Base-by-base conservation (phyloP, 805 yeast species). In the Scheffersomyces stipitis region DNA sequence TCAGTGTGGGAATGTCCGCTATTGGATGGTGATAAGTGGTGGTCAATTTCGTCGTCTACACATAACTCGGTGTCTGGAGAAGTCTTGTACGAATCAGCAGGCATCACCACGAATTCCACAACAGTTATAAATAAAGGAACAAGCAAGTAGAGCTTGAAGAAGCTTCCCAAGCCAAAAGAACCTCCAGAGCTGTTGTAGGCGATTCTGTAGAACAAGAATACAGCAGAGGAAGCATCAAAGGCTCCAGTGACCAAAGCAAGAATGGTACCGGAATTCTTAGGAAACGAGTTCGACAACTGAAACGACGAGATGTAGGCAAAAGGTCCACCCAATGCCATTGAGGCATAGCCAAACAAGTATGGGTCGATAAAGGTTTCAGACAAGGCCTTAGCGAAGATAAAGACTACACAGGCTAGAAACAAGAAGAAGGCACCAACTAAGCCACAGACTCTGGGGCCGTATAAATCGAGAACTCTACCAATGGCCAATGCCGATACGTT, bases 251-350 rank as follows among this genome's bases (percentile, higher is more conserved):
- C 52, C 29, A 76, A 57, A 15, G 81, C 81, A 46, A 76, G 61
- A 15, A 76, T 64, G 10, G 73, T 56, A 5, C 82, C 82, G 14
- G 78, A 71, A 34, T 66, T 67, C 33, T 66, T 61, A 2, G 82
- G 82, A 54, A 76, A 76, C 3, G 81, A 65, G 48, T 76, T 76
- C 16, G 81, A 75, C 39, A 76, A 64, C 53, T 76, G 81, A 58
- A 76, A 76, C 5, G 76, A 69, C 6, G 81, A 75, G 45, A 76
- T 76, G 54, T 59, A 76, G 1, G 76, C 67, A 56, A 76, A 76
- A 13, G 81, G 81, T 3, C 82, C 81, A 23, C 81, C 82, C 37
- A 76, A 62, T 1, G 81, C 78, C 75, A 76, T 64, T 5, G 62
- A 59, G 1, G 73, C 68, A 46, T 75, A 76, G 6, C 81, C 82